Conservation (phyloP, 768 basidiomycete species). For the Lentinula lateritia region DNA sequence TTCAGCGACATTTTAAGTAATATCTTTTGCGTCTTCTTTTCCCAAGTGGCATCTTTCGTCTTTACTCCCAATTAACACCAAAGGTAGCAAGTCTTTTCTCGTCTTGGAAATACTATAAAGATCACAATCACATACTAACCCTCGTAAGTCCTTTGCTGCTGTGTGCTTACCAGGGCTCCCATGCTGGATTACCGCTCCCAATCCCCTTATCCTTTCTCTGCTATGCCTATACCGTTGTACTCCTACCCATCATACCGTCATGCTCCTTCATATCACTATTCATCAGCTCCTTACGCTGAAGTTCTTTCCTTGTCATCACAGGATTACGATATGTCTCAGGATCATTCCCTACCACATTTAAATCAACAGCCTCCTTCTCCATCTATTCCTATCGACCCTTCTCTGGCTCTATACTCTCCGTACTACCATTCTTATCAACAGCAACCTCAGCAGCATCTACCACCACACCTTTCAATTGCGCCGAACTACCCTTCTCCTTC, state of each 20-base stretch:
- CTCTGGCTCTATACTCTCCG: conserved; percentile 59
- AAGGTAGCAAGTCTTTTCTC: background rate
- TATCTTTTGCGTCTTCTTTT: background rate
- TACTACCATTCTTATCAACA: conserved; percentile 56
- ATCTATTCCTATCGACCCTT: conserved; percentile 63
- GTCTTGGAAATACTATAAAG: background rate
- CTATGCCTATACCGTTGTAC: background rate
- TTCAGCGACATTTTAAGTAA: background rate
- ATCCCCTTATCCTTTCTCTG: background rate
- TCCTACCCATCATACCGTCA: conserved; percentile 1
- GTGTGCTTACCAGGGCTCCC: background rate
- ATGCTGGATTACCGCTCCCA: background rate
- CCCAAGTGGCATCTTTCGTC: background rate
- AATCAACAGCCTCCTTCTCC: conserved; percentile 53
- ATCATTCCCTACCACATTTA: conserved; percentile 32
- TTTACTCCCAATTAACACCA: background rate
- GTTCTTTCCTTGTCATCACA: conserved; percentile 29
- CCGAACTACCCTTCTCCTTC: conserved; percentile 72
- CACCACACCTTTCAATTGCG: conserved; percentile 51
- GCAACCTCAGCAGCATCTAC: conserved; percentile 36
- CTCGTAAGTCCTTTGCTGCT: background rate
- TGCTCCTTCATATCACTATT: background rate
- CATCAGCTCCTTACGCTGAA: background rate
- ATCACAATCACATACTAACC: background rate
- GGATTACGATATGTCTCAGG: conserved; percentile 36